phyloP scores from a whole-genome alignment of 805 yeast species.

The Dipodascus albidus region DNA sequence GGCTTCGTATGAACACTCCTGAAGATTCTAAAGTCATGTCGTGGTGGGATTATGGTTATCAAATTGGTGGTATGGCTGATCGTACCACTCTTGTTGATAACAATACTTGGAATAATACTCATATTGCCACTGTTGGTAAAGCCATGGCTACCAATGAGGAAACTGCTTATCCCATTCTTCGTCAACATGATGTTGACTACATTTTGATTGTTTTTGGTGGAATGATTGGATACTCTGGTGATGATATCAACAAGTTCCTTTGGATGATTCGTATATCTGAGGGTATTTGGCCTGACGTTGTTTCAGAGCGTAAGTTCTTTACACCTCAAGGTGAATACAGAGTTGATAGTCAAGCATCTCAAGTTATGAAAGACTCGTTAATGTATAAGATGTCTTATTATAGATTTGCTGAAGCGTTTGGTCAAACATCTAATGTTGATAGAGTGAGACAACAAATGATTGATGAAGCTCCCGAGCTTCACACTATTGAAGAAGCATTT shows the following conservation, averaged over 20 bases:
- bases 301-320: constrained; percentile 74
- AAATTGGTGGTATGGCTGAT: constrained; percentile 99
- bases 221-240: constrained; percentile 85
- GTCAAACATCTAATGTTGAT: constrained; percentile 40
- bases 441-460: constrained; percentile 82
- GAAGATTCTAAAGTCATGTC: constrained; percentile 95
- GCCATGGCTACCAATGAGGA: constrained; percentile 91
- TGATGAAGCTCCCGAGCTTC: constrained; percentile 38
- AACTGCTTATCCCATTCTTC: constrained; percentile 75
- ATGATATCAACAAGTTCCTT: constrained; percentile 88
- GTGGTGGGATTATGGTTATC: constrained; percentile 99
- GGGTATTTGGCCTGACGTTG: constrained; percentile 99
- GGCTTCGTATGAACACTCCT: constrained; percentile 96
- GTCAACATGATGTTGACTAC: constrained; percentile 90
- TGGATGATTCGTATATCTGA: constrained; percentile 99
- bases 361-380: constrained; percentile 77
- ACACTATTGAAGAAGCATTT: constrained; percentile 84
- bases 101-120: constrained; percentile 99
- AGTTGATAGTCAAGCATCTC: constrained; percentile 71
- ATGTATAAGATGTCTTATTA: constrained; percentile 93
- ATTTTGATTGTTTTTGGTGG: constrained; percentile 93
- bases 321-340: constrained; percentile 79
- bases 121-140: constrained; percentile 97
- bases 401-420: constrained; percentile 55
- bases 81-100: constrained; percentile 96